A percentile compares a stretch with the other conserved stretches of the same genome.
Evolutionary conservation across 169 alveolate species (phyloP).

Genomic region (Cryptosporidium muris): DNA sequence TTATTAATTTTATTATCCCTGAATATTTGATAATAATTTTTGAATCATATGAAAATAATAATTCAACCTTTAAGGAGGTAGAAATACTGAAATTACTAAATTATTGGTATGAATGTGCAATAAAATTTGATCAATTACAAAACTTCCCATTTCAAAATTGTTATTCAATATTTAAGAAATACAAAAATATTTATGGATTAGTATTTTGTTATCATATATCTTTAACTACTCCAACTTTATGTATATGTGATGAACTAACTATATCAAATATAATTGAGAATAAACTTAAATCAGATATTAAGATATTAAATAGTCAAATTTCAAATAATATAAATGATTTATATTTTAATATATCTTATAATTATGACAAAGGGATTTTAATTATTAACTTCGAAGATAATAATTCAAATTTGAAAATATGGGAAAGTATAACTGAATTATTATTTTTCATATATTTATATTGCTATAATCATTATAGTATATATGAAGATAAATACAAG

Average conservation of each 20-base stretch:
- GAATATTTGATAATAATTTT: constrained; percentile 7
- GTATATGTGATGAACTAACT: background rate
- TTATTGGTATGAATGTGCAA: constrained; percentile 39
- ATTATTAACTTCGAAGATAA: background rate
- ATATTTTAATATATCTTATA: background rate
- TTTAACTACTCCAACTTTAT: constrained; percentile 17
- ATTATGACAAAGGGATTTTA: constrained; percentile 6
- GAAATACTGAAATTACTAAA: background rate
- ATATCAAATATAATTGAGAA: background rate
- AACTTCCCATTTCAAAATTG: constrained; percentile 21
- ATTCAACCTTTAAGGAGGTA: background rate
- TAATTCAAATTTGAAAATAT: background rate
- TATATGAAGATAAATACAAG: background rate
- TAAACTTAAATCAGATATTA: background rate
- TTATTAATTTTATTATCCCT: constrained; percentile 23
- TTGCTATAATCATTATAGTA: constrained; percentile 18
- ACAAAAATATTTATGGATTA: constrained; percentile 17
- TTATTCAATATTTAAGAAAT: background rate
- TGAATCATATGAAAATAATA: background rate
- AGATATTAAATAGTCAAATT: constrained; percentile 3
- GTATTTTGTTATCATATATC: constrained; percentile 34
- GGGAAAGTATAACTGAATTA: constrained; percentile 39
- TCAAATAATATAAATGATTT: background rate
- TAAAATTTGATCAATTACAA: background rate
- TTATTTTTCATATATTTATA: constrained; percentile 15